These are phyloP conservation scores for Tylopilus subfusipes DNA, from an alignment of 768 basidiomycete genomes.

Conservation along the genomic window DNA sequence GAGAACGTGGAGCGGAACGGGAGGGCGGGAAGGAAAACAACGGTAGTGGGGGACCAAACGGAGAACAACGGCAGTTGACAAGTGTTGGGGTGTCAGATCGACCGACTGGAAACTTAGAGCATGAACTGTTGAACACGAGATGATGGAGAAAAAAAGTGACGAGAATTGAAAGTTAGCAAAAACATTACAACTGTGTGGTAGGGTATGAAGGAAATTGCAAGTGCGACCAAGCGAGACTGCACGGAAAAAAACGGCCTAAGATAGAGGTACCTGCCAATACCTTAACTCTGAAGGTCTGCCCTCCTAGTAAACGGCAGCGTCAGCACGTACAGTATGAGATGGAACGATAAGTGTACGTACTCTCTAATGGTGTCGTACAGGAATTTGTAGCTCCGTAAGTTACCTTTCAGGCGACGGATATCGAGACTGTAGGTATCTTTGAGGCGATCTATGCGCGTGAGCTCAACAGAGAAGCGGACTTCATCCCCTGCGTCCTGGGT, in stretches of 20 bases:
- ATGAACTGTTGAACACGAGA: constrained; percentile 18
- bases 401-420: constrained; percentile 88
- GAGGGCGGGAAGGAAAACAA: too few species aligned
- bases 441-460: constrained; percentile 86
- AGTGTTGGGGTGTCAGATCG: constrained; percentile 8
- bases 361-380: constrained; percentile 84
- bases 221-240: constrained; percentile 3
- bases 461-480: constrained; percentile 93
- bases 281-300: constrained; percentile 37
- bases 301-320: constrained; percentile 24
- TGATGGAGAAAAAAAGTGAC: neutral
- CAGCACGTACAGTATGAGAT: constrained; percentile 6
- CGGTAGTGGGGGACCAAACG: neutral
- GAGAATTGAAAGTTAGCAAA: constrained; percentile 1
- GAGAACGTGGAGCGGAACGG: neutral
- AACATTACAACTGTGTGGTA: constrained; percentile 27
- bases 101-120: constrained; percentile 18
- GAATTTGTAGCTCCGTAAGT: constrained; percentile 89
- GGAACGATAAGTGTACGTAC: constrained; percentile 46
- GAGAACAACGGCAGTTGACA: constrained; percentile 16
- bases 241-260: neutral
- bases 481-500: constrained; percentile 87
- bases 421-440: constrained; percentile 91
- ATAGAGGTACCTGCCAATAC: constrained; percentile 27
- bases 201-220: constrained; percentile 27